Evolutionary conservation across 2,329 filamentous ascomycete species (phyloP).

Genomic region (Hysterium pulicare): DNA sequence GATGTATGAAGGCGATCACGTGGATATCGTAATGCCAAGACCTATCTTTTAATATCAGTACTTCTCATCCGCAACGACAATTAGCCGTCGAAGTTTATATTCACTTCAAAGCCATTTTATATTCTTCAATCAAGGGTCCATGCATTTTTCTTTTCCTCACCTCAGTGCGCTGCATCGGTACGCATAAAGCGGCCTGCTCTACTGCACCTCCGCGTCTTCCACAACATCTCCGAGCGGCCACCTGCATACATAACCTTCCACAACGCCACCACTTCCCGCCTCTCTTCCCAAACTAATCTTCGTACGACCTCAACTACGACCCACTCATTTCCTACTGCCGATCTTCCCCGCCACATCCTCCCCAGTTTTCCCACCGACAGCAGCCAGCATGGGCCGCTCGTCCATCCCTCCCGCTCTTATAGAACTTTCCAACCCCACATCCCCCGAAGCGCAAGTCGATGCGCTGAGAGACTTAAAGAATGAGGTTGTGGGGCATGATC

Average conservation of each 20-base stretch:
- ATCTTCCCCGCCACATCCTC: no score
- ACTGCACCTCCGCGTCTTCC: not conserved
- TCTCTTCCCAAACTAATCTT: no score
- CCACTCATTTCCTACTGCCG: no score
- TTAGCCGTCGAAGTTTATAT: no score
- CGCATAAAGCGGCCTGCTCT: not conserved
- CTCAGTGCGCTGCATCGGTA: no score
- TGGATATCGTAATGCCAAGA: not conserved
- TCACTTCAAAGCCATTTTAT: no score
- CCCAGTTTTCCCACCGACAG: no score
- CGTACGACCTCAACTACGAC: no score
- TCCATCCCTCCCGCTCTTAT: constrained; percentile 33
- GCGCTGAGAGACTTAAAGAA: constrained; percentile 78
- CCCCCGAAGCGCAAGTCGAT: constrained; percentile 42
- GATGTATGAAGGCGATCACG: not conserved
- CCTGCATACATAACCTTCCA: not conserved
- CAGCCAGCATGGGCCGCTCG: constrained; percentile 38
- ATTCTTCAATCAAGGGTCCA: no score
- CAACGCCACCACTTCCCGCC: not conserved
- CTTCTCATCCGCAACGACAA: no score
- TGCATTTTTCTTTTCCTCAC: no score
- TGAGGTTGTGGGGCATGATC: constrained; percentile 80
- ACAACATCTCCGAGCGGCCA: not conserved
- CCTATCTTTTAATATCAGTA: not conserved
- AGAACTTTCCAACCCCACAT: constrained; percentile 37